These are phyloP conservation scores for Periconia sp. DNA, from an alignment of 2,329 filamentous ascomycete genomes.

Conservation along the genomic window DNA sequence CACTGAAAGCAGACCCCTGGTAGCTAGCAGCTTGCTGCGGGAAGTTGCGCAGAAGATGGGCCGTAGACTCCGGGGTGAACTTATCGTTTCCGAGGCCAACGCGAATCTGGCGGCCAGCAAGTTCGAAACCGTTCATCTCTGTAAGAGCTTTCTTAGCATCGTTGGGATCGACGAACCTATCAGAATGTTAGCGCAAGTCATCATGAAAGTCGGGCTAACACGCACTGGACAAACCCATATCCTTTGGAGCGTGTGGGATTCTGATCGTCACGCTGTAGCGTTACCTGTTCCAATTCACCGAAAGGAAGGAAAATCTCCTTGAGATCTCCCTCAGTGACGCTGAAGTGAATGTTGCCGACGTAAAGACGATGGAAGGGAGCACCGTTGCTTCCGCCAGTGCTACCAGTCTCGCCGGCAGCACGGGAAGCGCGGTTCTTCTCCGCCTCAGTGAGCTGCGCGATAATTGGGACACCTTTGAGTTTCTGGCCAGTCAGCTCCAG, in stretches of 20 bases:
- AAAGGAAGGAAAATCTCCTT: conserved; percentile 98
- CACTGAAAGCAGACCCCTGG: conserved; percentile 91
- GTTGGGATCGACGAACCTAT: conserved; percentile 87
- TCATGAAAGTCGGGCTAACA: conserved; percentile 30
- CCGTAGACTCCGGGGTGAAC: conserved; percentile 96
- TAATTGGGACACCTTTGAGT: conserved; percentile 97
- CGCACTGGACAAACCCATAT: conserved; percentile 98
- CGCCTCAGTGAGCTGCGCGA: conserved; percentile 96
- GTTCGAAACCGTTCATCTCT: conserved; percentile 99
- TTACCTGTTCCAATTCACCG: conserved; percentile 95
- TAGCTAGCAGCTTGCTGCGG: conserved; percentile 68
- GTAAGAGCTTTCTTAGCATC: conserved; percentile 94
- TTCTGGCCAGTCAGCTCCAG: conserved; percentile 99
- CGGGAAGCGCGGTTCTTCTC: conserved; percentile 98
- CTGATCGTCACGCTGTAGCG: conserved; percentile 96
- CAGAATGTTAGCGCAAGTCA: conserved; percentile 22
- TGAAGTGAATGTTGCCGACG: conserved; percentile 99
- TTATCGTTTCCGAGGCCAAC: conserved; percentile 99
- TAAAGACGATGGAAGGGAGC: conserved; percentile 98
- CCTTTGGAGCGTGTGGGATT: conserved; percentile 63
- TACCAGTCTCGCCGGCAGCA: conserved; percentile 65
- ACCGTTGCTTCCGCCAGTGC: conserved; percentile 74
- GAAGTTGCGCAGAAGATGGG: conserved; percentile 90
- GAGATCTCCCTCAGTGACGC: conserved; percentile 94
- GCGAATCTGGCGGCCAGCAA: conserved; percentile 94